Evolutionary conservation across 148 eudicot genomes (phyloP).

Genomic region (Rhododendron williamsianum): DNA sequence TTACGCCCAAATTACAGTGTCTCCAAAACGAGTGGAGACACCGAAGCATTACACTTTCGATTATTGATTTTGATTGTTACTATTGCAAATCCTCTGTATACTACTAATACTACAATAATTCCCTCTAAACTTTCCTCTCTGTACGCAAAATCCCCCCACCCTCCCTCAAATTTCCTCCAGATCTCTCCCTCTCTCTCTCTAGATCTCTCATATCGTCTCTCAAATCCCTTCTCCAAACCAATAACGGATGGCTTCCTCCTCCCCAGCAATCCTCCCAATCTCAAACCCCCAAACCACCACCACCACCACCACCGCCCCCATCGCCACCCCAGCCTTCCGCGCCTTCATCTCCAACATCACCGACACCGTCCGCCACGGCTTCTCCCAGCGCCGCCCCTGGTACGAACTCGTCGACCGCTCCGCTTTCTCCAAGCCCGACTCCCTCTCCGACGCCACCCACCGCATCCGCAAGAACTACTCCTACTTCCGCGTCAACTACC

Average conservation of each 20-base stretch:
- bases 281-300: conserved; percentile 16
- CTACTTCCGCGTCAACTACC: background rate
- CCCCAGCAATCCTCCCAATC: conserved; percentile 32
- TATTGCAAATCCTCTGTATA: no score
- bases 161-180: background rate
- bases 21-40: no score
- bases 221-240: background rate
- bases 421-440: background rate
- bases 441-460: background rate
- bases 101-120: no score
- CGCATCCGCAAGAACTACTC: background rate
- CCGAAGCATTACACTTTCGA: no score
- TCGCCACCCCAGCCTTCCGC: background rate
- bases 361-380: background rate
- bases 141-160: background rate
- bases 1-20: no score
- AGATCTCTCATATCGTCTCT: background rate
- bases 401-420: background rate
- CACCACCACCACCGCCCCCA: background rate
- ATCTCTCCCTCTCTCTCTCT: background rate
- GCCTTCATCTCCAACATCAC: background rate
- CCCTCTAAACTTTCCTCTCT: background rate
- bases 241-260: conserved; percentile 20
- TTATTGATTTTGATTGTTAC: no score
- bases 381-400: background rate